Percentiles rank a stretch among this genome's conserved stretches.
Evolutionary conservation across 1,284 basidiomycete genomes (phyloP).

Genomic region (Apiotrichum laibachii): DNA sequence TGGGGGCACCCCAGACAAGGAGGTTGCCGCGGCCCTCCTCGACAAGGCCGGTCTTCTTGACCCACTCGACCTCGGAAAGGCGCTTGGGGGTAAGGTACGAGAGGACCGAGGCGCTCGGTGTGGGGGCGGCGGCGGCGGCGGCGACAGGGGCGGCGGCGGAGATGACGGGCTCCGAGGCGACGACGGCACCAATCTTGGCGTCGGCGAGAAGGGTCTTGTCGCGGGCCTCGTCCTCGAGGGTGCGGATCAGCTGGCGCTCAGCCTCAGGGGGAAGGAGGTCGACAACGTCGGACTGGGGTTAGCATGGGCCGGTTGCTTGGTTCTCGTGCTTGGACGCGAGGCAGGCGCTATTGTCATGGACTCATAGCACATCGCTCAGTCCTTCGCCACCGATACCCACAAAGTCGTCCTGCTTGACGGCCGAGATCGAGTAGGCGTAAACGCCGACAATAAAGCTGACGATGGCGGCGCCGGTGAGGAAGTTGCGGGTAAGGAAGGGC

Average conservation of each 20-base stretch:
- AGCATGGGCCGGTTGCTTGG: not conserved
- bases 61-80: constrained; percentile 39
- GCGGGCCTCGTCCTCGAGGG: constrained; percentile 50
- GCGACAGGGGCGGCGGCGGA: not conserved
- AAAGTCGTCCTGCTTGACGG: constrained; percentile 90
- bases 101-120: constrained; percentile 16
- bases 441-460: constrained; percentile 75
- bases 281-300: constrained; percentile 47
- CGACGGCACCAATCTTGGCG: not conserved
- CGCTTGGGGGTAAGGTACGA: constrained; percentile 26
- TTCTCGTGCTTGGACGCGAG: too few relatives aligned
- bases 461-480: constrained; percentile 70
- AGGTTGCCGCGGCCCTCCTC: constrained; percentile 35
- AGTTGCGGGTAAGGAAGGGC: constrained; percentile 76
- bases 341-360: too few relatives aligned
- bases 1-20: constrained; percentile 42
- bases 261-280: constrained; percentile 48
- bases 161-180: not conserved
- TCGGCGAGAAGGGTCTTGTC: constrained; percentile 23
- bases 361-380: not conserved
- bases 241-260: constrained; percentile 39
- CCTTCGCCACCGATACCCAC: constrained; percentile 43
- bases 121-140: not conserved
- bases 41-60: constrained; percentile 32
- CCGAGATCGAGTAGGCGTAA: constrained; percentile 88